Evolutionary conservation across 2,329 filamentous ascomycete species (phyloP).

Genomic region (Fusarium verticillioides): DNA sequence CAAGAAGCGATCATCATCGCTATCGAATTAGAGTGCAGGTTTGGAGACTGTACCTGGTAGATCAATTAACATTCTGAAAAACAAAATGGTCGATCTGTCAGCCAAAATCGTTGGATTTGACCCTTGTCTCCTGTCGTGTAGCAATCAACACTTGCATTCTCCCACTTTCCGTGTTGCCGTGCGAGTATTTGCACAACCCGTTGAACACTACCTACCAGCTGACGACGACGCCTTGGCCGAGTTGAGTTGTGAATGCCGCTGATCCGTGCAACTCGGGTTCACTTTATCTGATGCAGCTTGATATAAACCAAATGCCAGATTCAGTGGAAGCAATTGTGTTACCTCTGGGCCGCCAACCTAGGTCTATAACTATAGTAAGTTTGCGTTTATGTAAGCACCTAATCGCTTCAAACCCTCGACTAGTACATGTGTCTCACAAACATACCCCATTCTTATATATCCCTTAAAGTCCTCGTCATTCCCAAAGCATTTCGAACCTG

Average conservation of each 20-base stretch:
- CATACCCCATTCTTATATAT: slow-evolving; percentile 82
- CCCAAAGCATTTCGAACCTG: slow-evolving; percentile 80
- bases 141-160: slow-evolving; percentile 29
- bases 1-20: slow-evolving; percentile 32
- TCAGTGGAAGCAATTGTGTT: background rate
- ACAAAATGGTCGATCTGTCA: slow-evolving; percentile 1
- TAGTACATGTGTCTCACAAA: slow-evolving; percentile 75
- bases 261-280: slow-evolving; percentile 21
- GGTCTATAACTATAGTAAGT: slow-evolving; percentile 2
- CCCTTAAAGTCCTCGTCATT: slow-evolving; percentile 73
- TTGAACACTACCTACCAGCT: slow-evolving; percentile 8
- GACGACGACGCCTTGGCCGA: slow-evolving; percentile 44
- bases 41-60: slow-evolving; percentile 17
- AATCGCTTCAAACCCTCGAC: slow-evolving; percentile 69
- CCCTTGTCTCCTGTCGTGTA: slow-evolving; percentile 23
- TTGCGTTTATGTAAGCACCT: slow-evolving; percentile 52
- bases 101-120: slow-evolving; percentile 10
- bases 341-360: background rate
- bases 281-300: background rate
- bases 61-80: slow-evolving; percentile 25
- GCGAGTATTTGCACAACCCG: slow-evolving; percentile 14
- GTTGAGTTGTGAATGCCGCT: slow-evolving; percentile 33
- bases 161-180: slow-evolving; percentile 30
- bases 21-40: slow-evolving; percentile 23
- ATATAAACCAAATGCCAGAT: slow-evolving; percentile 13